Conservation (phyloP, 2,329 filamentous ascomycete genomes). For the Periconia sp. region DNA sequence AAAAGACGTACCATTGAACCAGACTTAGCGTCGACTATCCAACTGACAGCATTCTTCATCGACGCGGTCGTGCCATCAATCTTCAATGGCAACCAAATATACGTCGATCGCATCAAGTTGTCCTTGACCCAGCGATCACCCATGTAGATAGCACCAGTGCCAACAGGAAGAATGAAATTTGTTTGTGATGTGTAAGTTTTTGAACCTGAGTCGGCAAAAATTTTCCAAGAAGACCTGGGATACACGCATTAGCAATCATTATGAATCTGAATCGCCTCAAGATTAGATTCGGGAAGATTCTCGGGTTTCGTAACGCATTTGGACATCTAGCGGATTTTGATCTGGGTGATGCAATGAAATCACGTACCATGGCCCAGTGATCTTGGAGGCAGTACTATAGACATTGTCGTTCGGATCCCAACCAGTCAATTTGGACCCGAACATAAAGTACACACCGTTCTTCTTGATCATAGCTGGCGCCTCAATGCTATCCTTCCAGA, state of each 20-base stretch:
- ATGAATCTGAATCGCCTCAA: too few relatives aligned
- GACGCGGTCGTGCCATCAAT: conserved; percentile 60
- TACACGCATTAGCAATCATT: too few relatives aligned
- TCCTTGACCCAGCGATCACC: conserved; percentile 69
- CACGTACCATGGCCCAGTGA: conserved; percentile 69
- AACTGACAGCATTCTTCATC: conserved; percentile 60
- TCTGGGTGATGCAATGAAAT: too few relatives aligned
- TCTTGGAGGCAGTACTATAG: conserved; percentile 64
- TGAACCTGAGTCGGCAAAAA: conserved; percentile 63
- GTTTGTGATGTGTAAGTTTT: conserved; percentile 68
- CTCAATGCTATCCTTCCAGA: conserved; percentile 64
- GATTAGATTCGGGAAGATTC: too few relatives aligned
- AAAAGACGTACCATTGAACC: conserved; percentile 47
- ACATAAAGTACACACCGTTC: conserved; percentile 67
- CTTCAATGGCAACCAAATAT: conserved; percentile 68
- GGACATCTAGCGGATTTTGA: too few relatives aligned
- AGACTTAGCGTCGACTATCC: conserved; percentile 55
- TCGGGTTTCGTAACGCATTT: too few relatives aligned
- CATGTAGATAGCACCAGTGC: conserved; percentile 62
- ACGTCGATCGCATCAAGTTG: conserved; percentile 67
- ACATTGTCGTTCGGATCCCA: conserved; percentile 70
- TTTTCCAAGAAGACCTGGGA: conserved; percentile 62
- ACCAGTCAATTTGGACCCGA: conserved; percentile 57
- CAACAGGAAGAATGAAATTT: conserved; percentile 61
- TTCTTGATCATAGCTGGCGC: conserved; percentile 68